Conservation (phyloP, 2,329 filamentous ascomycete species). For the Xylariaceae sp. region DNA sequence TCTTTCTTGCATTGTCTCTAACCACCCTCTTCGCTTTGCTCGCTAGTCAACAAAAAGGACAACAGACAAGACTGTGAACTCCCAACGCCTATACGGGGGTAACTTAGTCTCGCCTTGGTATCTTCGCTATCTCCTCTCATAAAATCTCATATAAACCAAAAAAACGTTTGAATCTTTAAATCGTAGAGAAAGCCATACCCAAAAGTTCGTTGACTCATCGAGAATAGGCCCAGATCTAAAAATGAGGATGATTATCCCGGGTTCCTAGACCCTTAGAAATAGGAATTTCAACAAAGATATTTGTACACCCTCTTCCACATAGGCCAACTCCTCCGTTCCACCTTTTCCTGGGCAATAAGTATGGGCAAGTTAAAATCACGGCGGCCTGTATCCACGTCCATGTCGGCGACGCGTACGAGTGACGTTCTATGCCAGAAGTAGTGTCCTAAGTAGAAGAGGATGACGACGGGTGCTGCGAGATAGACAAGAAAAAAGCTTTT, state of each 20-base stretch:
- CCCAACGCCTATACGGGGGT: conserved; percentile 10
- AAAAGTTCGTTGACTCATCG: not conserved
- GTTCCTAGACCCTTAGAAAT: too few species aligned
- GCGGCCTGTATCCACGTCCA: conserved; percentile 87
- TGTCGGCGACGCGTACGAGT: conserved; percentile 72
- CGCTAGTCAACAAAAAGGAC: not conserved
- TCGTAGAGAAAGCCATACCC: conserved; percentile 7
- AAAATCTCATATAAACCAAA: conserved; percentile 3
- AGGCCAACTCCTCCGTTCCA: conserved; percentile 76
- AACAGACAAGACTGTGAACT: conserved; percentile 7
- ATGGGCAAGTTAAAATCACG: conserved; percentile 83
- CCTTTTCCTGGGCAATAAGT: conserved; percentile 78
- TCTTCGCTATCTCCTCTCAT: conserved; percentile 16
- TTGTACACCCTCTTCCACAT: conserved; percentile 79
- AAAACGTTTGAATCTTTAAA: conserved; percentile 8
- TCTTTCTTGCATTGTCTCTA: not conserved
- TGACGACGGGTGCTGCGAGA: conserved; percentile 72
- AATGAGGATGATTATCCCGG: too few species aligned
- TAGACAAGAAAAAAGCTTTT: conserved; percentile 77
- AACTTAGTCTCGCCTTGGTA: conserved; percentile 15
- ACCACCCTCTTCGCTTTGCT: not conserved
- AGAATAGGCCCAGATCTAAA: conserved; percentile 11
- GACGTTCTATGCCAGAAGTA: conserved; percentile 77
- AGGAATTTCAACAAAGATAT: conserved; percentile 66
- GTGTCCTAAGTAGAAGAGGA: conserved; percentile 73